Conservation (phyloP, 345 rosid genomes). For the Citropsis articulata region DNA sequence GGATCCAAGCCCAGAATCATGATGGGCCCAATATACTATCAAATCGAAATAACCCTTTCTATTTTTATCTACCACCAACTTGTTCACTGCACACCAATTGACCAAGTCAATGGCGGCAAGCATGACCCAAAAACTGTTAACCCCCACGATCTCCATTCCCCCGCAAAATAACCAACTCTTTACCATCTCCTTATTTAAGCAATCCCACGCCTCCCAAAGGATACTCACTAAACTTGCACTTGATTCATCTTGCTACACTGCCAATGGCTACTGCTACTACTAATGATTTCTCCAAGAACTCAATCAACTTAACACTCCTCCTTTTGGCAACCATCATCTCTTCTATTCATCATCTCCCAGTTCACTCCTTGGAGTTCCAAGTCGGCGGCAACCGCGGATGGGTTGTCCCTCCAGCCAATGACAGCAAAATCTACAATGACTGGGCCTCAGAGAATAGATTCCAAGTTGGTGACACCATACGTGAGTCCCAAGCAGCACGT, state of each 20-base stretch:
- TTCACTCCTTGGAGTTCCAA: conserved; percentile 39
- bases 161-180: conserved; percentile 11
- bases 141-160: neutral
- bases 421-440: conserved; percentile 44
- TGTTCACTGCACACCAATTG: neutral
- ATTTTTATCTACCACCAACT: too few species aligned
- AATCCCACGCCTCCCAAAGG: neutral
- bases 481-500: conserved; percentile 27
- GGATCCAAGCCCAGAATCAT: neutral
- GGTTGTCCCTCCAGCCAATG: conserved; percentile 51
- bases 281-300: neutral
- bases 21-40: neutral
- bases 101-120: conserved; percentile 6
- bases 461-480: conserved; percentile 40
- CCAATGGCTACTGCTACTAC: neutral
- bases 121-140: neutral
- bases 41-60: neutral
- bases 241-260: neutral
- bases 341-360: conserved; percentile 20
- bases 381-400: conserved; percentile 49
- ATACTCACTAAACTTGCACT: too few species aligned
- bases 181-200: neutral
- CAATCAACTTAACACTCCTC: conserved; percentile 12
- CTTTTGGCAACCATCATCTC: conserved; percentile 12
- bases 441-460: conserved; percentile 67